Evolutionary conservation across 768 basidiomycete genomes (phyloP).

Genomic region (Leccinellum luteum): DNA sequence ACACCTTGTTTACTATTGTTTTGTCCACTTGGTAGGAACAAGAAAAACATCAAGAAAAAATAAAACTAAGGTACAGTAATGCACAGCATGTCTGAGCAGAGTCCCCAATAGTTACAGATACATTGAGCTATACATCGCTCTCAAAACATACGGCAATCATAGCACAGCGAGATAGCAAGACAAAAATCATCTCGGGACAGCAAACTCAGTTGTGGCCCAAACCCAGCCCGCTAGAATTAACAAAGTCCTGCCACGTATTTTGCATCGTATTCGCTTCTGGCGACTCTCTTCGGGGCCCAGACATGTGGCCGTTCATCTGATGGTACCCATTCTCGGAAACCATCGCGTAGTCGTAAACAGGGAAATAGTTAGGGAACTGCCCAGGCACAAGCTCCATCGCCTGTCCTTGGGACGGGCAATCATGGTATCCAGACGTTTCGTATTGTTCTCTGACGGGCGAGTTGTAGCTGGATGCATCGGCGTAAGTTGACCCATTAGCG

Average conservation of each 20-base stretch:
- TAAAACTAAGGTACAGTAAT: slow-evolving; percentile 14
- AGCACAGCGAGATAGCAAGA: slow-evolving; percentile 7
- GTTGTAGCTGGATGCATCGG: slow-evolving; percentile 23
- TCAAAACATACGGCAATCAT: slow-evolving; percentile 10
- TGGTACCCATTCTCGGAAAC: slow-evolving; percentile 31
- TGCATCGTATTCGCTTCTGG: slow-evolving; percentile 60
- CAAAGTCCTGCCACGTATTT: slow-evolving; percentile 64
- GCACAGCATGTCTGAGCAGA: slow-evolving; percentile 1
- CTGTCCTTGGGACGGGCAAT: slow-evolving; percentile 25
- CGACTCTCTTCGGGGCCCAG: slow-evolving; percentile 37
- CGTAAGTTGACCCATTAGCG: slow-evolving; percentile 21
- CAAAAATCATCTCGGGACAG: background rate
- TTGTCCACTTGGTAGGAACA: background rate
- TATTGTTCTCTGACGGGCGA: slow-evolving; percentile 26
- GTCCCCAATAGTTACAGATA: slow-evolving; percentile 22
- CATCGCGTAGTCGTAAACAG: slow-evolving; percentile 68
- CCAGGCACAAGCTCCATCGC: slow-evolving; percentile 33
- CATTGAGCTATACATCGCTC: slow-evolving; percentile 8
- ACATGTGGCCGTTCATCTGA: slow-evolving; percentile 40
- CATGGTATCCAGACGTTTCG: slow-evolving; percentile 20
- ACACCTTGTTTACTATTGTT: slow-evolving; percentile 23
- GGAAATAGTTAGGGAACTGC: slow-evolving; percentile 67
- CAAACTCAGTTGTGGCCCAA: slow-evolving; percentile 12
- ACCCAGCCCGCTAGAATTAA: slow-evolving; percentile 31
- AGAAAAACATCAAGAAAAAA: background rate